Evolutionary conservation across 2,329 filamentous ascomycete genomes (phyloP).

Genomic region (Chaetothyriales sp.): DNA sequence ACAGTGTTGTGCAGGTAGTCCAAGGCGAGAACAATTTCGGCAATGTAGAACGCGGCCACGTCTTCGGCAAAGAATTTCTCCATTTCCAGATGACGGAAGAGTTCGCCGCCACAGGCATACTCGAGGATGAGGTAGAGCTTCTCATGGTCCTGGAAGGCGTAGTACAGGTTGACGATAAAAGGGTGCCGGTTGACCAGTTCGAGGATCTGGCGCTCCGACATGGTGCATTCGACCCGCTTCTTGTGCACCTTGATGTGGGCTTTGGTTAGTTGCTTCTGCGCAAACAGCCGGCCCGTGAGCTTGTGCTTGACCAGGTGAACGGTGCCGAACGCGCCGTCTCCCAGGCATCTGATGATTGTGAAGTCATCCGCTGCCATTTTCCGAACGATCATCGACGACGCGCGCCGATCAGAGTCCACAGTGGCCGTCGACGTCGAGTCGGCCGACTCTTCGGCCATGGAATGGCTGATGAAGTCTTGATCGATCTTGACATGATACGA

Average conservation of each 20-base stretch:
- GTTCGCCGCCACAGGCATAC: slow-evolving; percentile 90
- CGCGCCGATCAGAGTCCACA: slow-evolving; percentile 36
- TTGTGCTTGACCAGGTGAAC: slow-evolving; percentile 87
- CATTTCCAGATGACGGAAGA: slow-evolving; percentile 86
- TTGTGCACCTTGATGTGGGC: slow-evolving; percentile 91
- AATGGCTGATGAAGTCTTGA: slow-evolving; percentile 65
- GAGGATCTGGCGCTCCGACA: slow-evolving; percentile 86
- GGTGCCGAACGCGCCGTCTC: slow-evolving; percentile 91
- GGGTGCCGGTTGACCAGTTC: slow-evolving; percentile 94
- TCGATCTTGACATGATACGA: slow-evolving; percentile 78
- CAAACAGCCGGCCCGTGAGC: slow-evolving; percentile 75
- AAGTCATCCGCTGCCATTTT: slow-evolving; percentile 94
- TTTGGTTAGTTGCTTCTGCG: slow-evolving; percentile 98
- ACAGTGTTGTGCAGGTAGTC: slow-evolving; percentile 85
- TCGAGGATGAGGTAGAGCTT: slow-evolving; percentile 95
- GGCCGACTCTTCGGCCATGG: slow-evolving; percentile 30
- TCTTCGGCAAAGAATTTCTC: slow-evolving; percentile 92
- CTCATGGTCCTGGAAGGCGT: slow-evolving; percentile 95
- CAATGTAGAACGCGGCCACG: slow-evolving; percentile 93
- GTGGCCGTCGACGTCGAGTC: slow-evolving; percentile 41
- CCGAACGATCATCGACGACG: slow-evolving; percentile 34
- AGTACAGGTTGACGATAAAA: slow-evolving; percentile 95
- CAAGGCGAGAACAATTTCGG: slow-evolving; percentile 87
- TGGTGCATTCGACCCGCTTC: slow-evolving; percentile 90
- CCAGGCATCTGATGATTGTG: slow-evolving; percentile 76